Conservation (phyloP, 345 rosid genomes). For the Bretschneidera sinensis region DNA sequence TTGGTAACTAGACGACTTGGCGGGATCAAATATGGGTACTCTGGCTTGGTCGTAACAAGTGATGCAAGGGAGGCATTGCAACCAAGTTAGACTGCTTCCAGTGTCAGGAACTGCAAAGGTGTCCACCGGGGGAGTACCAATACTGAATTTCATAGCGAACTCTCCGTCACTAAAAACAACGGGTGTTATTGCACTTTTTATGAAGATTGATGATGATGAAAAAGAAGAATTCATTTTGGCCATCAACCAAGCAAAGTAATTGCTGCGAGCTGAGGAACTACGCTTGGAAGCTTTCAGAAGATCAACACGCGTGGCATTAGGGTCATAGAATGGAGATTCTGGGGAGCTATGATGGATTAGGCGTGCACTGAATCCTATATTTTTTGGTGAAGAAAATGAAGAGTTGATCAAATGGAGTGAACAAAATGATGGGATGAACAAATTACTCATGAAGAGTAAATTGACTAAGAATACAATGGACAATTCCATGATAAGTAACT, state of each 20-base stretch:
- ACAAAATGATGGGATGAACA: no score
- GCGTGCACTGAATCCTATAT: constrained; percentile 15
- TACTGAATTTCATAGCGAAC: constrained; percentile 26
- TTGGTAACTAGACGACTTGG: constrained; percentile 22
- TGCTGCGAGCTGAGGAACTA: constrained; percentile 27
- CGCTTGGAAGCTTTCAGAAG: constrained; percentile 22
- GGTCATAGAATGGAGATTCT: constrained; percentile 26
- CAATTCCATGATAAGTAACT: no score
- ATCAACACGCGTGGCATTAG: constrained; percentile 14
- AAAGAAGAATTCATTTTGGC: no score
- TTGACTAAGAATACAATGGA: no score
- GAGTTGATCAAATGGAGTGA: no score
- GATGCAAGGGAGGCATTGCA: constrained; percentile 28
- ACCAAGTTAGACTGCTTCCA: constrained; percentile 25
- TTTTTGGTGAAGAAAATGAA: no score
- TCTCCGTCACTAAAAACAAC: constrained; percentile 13
- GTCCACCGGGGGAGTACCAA: constrained; percentile 28
- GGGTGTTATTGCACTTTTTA: no score
- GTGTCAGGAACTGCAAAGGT: constrained; percentile 23
- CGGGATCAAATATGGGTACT: constrained; percentile 20
- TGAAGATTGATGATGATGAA: no score
- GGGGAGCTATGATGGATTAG: constrained; percentile 35
- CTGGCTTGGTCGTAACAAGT: constrained; percentile 24
- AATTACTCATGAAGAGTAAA: no score
- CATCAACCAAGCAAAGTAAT: no score